Conservation (phyloP, 2,329 filamentous ascomycete species). For the Aureobasidium sp. region DNA sequence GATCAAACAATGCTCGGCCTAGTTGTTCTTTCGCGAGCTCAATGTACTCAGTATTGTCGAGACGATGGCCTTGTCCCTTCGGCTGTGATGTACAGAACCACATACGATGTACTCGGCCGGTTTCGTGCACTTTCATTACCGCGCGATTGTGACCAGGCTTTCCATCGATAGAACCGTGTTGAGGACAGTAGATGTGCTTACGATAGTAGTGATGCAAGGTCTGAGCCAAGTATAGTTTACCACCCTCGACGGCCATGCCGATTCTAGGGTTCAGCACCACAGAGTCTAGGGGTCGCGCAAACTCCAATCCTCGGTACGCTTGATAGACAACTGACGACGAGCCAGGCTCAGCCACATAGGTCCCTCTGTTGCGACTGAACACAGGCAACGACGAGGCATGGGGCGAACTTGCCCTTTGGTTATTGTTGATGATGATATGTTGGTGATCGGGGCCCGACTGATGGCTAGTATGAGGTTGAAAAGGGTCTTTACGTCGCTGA, state of each 20-base stretch:
- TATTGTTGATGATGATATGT: neutral
- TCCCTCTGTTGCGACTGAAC: neutral
- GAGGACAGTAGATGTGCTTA: neutral
- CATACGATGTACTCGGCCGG: neutral
- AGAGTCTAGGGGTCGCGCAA: neutral
- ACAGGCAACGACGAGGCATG: neutral
- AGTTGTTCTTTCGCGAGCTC: neutral
- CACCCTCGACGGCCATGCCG: neutral
- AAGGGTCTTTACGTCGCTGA: too few relatives aligned
- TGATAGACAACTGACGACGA: neutral
- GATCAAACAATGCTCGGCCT: neutral
- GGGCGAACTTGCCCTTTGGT: neutral
- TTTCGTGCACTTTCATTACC: neutral
- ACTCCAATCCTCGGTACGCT: neutral
- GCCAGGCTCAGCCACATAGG: neutral
- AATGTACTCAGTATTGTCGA: neutral
- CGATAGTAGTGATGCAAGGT: neutral
- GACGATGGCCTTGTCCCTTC: neutral
- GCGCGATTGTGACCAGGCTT: neutral
- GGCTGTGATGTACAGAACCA: neutral
- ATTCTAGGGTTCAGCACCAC: neutral
- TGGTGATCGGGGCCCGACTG: neutral
- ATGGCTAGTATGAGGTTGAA: neutral
- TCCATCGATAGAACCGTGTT: neutral
- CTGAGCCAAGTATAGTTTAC: neutral